These are phyloP conservation scores for Gymnopus androsaceus DNA, from an alignment of 1,284 basidiomycete genomes.

Conservation along the genomic window DNA sequence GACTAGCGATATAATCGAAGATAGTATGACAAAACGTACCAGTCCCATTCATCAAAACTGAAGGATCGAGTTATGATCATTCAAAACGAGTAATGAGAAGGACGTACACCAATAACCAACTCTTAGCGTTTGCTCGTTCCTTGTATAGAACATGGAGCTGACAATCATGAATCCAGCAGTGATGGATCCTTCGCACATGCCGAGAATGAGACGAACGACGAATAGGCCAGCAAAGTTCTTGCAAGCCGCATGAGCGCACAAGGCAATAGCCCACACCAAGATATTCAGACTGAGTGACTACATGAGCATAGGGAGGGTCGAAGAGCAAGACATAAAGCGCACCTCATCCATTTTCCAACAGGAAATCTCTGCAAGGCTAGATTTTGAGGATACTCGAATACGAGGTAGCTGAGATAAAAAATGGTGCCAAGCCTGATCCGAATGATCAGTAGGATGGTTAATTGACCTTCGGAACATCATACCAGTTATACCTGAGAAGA, in stretches of 20 bases:
- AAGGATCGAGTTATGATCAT: not conserved
- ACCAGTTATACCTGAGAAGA: slow-evolving; percentile 10
- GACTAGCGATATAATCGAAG: not conserved
- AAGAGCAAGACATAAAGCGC: slow-evolving; percentile 18
- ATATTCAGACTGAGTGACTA: slow-evolving; percentile 61
- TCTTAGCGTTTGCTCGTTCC: slow-evolving; percentile 68
- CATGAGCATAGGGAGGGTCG: slow-evolving; percentile 28
- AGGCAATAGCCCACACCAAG: slow-evolving; percentile 65
- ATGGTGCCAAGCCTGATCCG: slow-evolving; percentile 59
- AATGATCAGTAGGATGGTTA: slow-evolving; percentile 32
- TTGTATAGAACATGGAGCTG: slow-evolving; percentile 29
- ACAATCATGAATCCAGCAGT: slow-evolving; percentile 81
- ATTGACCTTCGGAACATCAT: slow-evolving; percentile 44
- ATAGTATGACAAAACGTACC: slow-evolving; percentile 35
- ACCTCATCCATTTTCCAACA: slow-evolving; percentile 73
- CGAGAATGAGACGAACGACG: slow-evolving; percentile 59
- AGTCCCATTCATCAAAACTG: slow-evolving; percentile 65
- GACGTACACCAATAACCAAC: slow-evolving; percentile 77
- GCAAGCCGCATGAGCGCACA: slow-evolving; percentile 41
- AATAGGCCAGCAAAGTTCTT: slow-evolving; percentile 63
- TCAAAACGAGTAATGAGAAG: not conserved
- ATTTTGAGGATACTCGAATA: slow-evolving; percentile 71
- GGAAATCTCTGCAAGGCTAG: slow-evolving; percentile 76
- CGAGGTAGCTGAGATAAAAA: slow-evolving; percentile 69
- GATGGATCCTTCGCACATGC: slow-evolving; percentile 68